A percentile compares a stretch with the other conserved stretches of the same genome.
These are phyloP conservation scores for Mortierella sp. DNA, from an alignment of 371 early-diverging fungal genomes.

Conservation along the genomic window DNA sequence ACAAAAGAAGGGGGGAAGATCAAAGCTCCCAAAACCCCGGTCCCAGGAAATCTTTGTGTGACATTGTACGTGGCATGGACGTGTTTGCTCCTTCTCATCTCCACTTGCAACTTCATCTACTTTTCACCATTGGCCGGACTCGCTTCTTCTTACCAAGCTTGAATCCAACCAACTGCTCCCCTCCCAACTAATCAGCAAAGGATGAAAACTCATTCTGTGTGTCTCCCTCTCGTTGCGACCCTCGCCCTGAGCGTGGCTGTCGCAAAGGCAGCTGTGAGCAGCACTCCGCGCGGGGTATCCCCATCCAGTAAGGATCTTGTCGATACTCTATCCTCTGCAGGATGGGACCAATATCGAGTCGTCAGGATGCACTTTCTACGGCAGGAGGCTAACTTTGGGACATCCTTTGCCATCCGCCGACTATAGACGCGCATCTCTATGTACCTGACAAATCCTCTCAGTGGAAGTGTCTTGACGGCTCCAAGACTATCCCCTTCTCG, in stretches of 20 bases:
- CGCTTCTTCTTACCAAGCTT: too few relatives aligned
- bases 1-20: too few relatives aligned
- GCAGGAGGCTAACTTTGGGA: too few relatives aligned
- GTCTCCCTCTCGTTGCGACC: slow-evolving; percentile 32
- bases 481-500: slow-evolving; percentile 70
- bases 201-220: slow-evolving; percentile 28
- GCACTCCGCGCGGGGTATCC: slow-evolving; percentile 29
- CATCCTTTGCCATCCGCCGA: too few relatives aligned
- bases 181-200: background rate
- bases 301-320: slow-evolving; percentile 26
- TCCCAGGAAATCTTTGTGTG: too few relatives aligned
- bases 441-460: slow-evolving; percentile 50
- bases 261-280: slow-evolving; percentile 8
- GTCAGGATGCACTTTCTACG: too few relatives aligned
- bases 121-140: background rate
- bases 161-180: too few relatives aligned
- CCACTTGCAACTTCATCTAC: too few relatives aligned
- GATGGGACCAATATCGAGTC: too few relatives aligned
- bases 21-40: too few relatives aligned
- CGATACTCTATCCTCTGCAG: background rate
- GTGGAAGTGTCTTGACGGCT: slow-evolving; percentile 85
- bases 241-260: slow-evolving; percentile 31
- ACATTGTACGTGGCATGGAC: too few relatives aligned
- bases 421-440: slow-evolving; percentile 57
- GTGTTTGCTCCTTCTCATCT: too few relatives aligned